Evolutionary conservation across 1,139 yeast genomes (phyloP).

Genomic region (Blastobotrys aristatus): DNA sequence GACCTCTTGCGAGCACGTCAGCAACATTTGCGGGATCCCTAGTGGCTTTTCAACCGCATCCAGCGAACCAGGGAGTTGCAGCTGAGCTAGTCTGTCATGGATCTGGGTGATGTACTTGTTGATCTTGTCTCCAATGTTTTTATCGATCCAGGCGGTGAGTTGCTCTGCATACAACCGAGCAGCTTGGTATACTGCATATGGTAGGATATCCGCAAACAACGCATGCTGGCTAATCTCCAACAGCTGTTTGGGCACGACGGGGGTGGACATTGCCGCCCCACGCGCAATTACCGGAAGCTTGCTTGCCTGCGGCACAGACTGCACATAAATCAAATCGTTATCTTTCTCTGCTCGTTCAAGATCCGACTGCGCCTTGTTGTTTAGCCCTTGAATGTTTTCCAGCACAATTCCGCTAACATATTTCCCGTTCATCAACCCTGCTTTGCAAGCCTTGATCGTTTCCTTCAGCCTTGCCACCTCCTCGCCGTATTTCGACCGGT

Average conservation of each 20-base stretch:
- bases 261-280: conserved; percentile 51
- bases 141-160: conserved; percentile 51
- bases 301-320: conserved; percentile 49
- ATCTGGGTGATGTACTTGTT: conserved; percentile 47
- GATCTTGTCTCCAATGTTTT: conserved; percentile 49
- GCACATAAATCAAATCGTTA: conserved; percentile 72
- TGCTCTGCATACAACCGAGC: conserved; percentile 67
- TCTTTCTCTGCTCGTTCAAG: conserved; percentile 65
- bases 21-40: conserved; percentile 53
- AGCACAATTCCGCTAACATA: conserved; percentile 44
- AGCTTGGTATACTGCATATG: conserved; percentile 60
- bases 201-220: conserved; percentile 57
- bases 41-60: conserved; percentile 63
- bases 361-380: conserved; percentile 41
- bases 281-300: conserved; percentile 45
- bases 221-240: conserved; percentile 14
- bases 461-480: conserved; percentile 55
- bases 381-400: conserved; percentile 46
- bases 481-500: conserved; percentile 56
- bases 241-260: conserved; percentile 39
- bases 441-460: conserved; percentile 38
- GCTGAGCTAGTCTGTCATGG: conserved; percentile 31
- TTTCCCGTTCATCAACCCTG: conserved; percentile 37
- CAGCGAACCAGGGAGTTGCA: conserved; percentile 53
- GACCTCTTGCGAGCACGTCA: conserved; percentile 53